phyloP scores from a whole-genome alignment of 1,284 basidiomycete species.

The Ustilago nuda region DNA sequence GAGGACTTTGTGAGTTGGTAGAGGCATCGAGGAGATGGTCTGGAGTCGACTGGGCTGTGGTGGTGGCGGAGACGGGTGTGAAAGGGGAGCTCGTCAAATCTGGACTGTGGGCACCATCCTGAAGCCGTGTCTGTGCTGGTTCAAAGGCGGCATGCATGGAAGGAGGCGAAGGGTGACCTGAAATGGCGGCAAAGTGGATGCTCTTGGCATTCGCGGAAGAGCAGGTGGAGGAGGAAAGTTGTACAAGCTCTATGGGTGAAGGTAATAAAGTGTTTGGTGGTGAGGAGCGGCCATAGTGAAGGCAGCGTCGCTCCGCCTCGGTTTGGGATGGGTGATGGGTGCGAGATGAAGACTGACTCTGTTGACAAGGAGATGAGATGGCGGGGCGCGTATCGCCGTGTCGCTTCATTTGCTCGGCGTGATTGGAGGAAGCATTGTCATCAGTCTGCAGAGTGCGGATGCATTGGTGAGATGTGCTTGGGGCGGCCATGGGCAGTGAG shows the following conservation, averaged over 20 bases:
- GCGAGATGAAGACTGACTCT: not conserved
- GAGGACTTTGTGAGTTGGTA: not conserved
- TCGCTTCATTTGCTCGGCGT: not conserved
- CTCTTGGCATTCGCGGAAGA: constrained; percentile 18
- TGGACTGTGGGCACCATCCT: not conserved
- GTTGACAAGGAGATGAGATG: not conserved
- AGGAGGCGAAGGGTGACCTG: not conserved
- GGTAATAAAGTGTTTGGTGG: constrained; percentile 16
- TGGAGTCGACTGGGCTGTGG: not conserved
- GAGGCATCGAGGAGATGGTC: not conserved
- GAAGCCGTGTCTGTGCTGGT: not conserved
- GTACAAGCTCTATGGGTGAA: constrained; percentile 11
- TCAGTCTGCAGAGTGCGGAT: not conserved
- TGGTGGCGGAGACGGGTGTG: not conserved
- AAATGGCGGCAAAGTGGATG: constrained; percentile 14
- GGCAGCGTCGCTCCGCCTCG: not conserved
- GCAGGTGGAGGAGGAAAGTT: constrained; percentile 23
- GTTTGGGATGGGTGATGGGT: not conserved
- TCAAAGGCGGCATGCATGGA: constrained; percentile 3
- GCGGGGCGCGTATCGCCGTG: not conserved
- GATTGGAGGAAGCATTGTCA: not conserved
- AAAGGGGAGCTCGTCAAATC: not conserved
- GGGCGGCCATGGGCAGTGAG: constrained; percentile 12
- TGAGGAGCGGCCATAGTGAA: not conserved
- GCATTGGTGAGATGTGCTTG: not conserved